Evolutionary conservation across 1,139 yeast species (phyloP).

Genomic region (Kazachstania sp.): DNA sequence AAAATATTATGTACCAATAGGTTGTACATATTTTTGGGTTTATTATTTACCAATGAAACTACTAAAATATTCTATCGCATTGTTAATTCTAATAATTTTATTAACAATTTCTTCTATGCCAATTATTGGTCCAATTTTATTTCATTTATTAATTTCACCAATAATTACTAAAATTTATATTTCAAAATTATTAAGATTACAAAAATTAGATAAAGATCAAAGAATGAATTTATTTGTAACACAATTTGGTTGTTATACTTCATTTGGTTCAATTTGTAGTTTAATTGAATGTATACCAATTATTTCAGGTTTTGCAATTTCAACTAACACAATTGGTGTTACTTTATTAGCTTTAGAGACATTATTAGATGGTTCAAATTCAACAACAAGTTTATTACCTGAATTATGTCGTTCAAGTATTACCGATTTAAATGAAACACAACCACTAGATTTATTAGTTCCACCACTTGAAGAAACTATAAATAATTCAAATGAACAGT

Average conservation of each 20-base stretch:
- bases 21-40: constrained; percentile 24
- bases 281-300: constrained; percentile 25
- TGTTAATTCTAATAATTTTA: constrained; percentile 10
- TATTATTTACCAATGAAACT: constrained; percentile 24
- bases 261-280: constrained; percentile 27
- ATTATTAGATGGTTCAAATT: neutral
- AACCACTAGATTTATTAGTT: too few relatives aligned
- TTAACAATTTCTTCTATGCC: constrained; percentile 24
- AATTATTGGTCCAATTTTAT: constrained; percentile 25
- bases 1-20: constrained; percentile 24
- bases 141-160: constrained; percentile 22
- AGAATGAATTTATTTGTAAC: constrained; percentile 18
- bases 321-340: constrained; percentile 25
- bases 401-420: neutral
- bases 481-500: neutral
- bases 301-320: constrained; percentile 24
- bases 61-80: constrained; percentile 15
- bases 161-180: constrained; percentile 23
- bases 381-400: neutral
- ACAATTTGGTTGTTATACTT: constrained; percentile 24
- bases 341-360: constrained; percentile 22
- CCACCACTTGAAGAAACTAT: too few relatives aligned
- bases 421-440: neutral
- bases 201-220: constrained; percentile 19
- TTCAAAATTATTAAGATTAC: constrained; percentile 19